Base-by-base conservation (phyloP, 1,284 basidiomycete genomes). In the Melampsora americana region DNA sequence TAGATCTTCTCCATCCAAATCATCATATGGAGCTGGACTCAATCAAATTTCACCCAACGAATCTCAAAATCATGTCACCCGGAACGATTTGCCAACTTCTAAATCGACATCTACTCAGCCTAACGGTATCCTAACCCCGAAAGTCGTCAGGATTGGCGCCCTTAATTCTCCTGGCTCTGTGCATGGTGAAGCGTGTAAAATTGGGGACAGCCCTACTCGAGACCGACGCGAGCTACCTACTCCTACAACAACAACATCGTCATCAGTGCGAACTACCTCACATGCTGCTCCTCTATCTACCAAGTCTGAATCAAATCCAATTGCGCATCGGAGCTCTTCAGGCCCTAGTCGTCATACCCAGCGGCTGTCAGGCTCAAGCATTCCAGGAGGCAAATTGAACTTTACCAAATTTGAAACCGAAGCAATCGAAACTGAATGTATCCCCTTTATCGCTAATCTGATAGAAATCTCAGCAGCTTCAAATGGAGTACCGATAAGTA, bases 321-420 rank as follows among this genome's bases (percentile, higher is more conserved):
- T 59, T 44, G 16, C 64, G 67, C 70, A 62, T 78, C 71, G 61
- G 74, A 76, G 35, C 66, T 60, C 69, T 74, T 30, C 61, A 39
- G 20, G 32, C 44, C 48, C 88, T 44, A 82, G 91, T 78, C 87
- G 86, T 78, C 86, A 88, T 80, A 87, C 86, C 92, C 53, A 89
- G 89, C 87, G 89, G 70, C 86, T 85, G 6, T 88, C 89, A 16
- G 85, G 89, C 61, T 89, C 91, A 79, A 90, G 93, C 80, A 90
- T 96, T 79, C 94, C 96, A 0, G 96, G 96, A 28, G 96, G 96
- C 5, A 91, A 94, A 56, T 89, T 99, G 82, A 99, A 99, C 85
- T 99, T 99, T 83, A 92, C 92, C 84, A 91, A 95, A 56, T 99
- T 97, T 85, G 92, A 99, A 84, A 99, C 96, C 75, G 89, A 90